Base-by-base conservation (phyloP, 768 basidiomycete species). In the Russula earlei region DNA sequence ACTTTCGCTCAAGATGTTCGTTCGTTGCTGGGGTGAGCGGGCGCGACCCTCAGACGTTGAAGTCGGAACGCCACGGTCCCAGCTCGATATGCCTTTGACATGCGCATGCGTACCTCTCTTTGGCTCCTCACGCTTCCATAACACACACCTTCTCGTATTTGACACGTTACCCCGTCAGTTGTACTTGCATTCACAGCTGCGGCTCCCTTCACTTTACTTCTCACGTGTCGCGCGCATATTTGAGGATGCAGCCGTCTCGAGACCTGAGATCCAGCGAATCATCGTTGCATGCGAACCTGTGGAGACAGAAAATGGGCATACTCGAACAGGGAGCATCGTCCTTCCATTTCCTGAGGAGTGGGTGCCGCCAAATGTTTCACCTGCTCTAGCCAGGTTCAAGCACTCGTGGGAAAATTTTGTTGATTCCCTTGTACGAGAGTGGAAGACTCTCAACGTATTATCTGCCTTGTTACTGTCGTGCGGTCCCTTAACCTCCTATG, bases 171-270 rank as follows among this genome's bases (percentile, higher is more conserved):
- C 76, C 0, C 69, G 76, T 22, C 74, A 77, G 59, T 25, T 68
- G 0, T 80, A 79, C 61, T 67, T 77, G 42, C 67, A 70, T 44
- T 41, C 70, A 25, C 77, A 90, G 8, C 74, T 90, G 17, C 77
- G 82, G 15, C 75, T 91, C n/a, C 89, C 88, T 2, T 78, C 84
- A 0, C 72, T 89, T 63, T 91, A 91, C 64, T 91, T 89, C 68
- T 78, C 83, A 3, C 82, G 88, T 3, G 88, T 91, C 22, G 79
- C 85, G 3, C 76, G 80, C 46, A 78, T 90, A 25, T 89, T 88
- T 60, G 78, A 84, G 62, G 85, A 87, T 54, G 87, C 87, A 2
- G 83, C 90, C 52, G 77, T 91, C 49, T 86, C 85, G 64, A 76
- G 75, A 58, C 85, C 82, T 9, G 88, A 91, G 64, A 78, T 91